Conservation (phyloP, 257 asterid species). For the Solanum sitiens region DNA sequence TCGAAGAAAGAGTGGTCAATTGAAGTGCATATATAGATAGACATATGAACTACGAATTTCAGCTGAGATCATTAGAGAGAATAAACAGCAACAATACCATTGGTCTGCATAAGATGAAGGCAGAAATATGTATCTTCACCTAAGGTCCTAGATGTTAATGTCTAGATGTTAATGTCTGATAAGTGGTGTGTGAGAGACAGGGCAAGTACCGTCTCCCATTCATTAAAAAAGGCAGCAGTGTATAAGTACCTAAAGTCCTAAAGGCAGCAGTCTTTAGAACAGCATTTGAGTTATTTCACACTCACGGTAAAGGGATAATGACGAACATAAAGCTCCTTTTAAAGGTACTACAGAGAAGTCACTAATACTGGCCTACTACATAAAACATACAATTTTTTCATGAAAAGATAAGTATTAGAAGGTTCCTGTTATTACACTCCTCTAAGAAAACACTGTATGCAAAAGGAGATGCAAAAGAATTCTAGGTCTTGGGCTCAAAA, state of each 20-base stretch:
- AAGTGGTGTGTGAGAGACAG: background rate
- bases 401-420: too few species aligned
- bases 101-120: background rate
- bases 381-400: too few species aligned
- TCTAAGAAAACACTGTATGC: too few species aligned
- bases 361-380: too few species aligned
- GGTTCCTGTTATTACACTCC: too few species aligned
- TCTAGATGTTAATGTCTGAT: background rate
- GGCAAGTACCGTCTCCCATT: background rate
- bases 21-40: background rate
- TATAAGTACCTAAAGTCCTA: background rate
- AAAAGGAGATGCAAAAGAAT: too few species aligned
- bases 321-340: too few species aligned
- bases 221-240: background rate
- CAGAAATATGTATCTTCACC: background rate
- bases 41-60: background rate
- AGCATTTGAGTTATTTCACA: background rate
- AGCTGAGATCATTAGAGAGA: background rate
- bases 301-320: background rate
- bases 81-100: background rate
- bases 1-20: background rate
- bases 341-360: too few species aligned
- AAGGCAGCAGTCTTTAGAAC: background rate
- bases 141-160: background rate
- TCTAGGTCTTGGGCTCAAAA: too few species aligned